Conservation (phyloP, 2,329 filamentous ascomycete genomes). For the Mycosphaerella sp. region DNA sequence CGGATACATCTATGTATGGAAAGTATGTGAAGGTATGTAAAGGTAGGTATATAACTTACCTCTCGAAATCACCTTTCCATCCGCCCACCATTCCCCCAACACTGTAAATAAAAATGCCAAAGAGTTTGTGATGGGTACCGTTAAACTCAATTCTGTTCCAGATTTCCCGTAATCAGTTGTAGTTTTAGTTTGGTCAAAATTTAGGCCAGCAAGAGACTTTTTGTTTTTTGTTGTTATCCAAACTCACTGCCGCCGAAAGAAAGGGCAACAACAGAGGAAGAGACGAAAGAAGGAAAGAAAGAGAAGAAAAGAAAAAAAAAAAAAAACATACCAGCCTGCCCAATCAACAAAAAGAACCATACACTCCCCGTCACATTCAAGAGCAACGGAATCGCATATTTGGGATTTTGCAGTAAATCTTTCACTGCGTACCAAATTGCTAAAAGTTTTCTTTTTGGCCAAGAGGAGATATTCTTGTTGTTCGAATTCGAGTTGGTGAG, state of each 20-base stretch:
- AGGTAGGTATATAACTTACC: constrained; percentile 44
- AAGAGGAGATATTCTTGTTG: constrained; percentile 39
- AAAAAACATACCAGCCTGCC: constrained; percentile 66
- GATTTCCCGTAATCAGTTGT: not conserved
- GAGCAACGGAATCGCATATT: constrained; percentile 76
- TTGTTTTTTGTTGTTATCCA: not conserved
- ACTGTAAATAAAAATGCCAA: constrained; percentile 95
- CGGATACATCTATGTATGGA: not conserved
- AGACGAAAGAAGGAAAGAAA: not conserved
- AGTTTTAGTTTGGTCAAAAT: not conserved
- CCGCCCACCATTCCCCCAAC: constrained; percentile 88
- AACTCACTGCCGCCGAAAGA: not conserved
- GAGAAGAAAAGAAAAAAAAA: too few relatives aligned
- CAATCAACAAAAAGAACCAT: constrained; percentile 95
- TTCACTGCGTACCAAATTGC: constrained; percentile 65
- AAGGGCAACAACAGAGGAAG: too few relatives aligned
- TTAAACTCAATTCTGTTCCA: constrained; percentile 72
- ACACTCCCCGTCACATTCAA: constrained; percentile 88
- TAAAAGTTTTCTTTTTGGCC: constrained; percentile 56
- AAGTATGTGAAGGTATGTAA: not conserved
- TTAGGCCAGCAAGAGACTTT: not conserved
- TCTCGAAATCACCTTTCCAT: constrained; percentile 79
- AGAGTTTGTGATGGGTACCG: constrained; percentile 91
- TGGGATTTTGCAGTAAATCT: constrained; percentile 72
- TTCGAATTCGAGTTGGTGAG: constrained; percentile 35